Evolutionary conservation across 2,329 filamentous ascomycete species (phyloP).

Genomic region (Chaetomium olivaceum): DNA sequence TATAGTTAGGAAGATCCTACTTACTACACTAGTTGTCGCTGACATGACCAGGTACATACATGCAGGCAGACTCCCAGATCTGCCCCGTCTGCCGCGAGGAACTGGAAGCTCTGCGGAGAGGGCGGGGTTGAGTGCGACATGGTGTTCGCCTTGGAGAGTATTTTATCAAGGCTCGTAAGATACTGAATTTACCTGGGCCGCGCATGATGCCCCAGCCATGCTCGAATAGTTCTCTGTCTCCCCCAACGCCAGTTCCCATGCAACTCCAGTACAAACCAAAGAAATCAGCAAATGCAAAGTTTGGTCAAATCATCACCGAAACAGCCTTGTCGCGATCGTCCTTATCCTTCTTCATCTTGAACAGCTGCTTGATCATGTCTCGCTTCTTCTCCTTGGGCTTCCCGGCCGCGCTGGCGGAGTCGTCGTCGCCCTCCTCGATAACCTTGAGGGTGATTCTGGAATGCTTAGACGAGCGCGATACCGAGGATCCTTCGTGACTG

Average conservation of each 20-base stretch:
- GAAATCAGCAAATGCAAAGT: neutral
- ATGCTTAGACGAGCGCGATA: constrained; percentile 40
- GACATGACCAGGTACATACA: too few relatives aligned
- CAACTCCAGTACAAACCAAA: neutral
- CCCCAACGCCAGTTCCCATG: neutral
- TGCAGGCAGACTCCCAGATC: too few relatives aligned
- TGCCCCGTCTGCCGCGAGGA: too few relatives aligned
- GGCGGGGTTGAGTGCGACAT: too few relatives aligned
- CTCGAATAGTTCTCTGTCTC: neutral
- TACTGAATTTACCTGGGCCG: neutral
- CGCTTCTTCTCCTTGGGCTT: constrained; percentile 48
- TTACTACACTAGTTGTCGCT: too few relatives aligned
- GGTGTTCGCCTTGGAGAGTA: too few relatives aligned
- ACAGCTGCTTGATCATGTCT: constrained; percentile 60
- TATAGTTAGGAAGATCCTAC: too few relatives aligned
- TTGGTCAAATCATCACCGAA: constrained; percentile 29
- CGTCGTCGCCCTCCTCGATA: constrained; percentile 42
- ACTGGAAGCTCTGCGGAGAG: too few relatives aligned
- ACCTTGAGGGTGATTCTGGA: constrained; percentile 36
- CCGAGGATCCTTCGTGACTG: constrained; percentile 13
- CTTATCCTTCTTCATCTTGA: constrained; percentile 57
- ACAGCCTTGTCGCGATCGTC: constrained; percentile 40
- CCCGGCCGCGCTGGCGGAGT: constrained; percentile 43
- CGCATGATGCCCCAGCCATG: neutral
- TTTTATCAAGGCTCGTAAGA: neutral